Evolutionary conservation across 768 basidiomycete species (phyloP).

Genomic region (Rhodotorula sphaerocarpa): DNA sequence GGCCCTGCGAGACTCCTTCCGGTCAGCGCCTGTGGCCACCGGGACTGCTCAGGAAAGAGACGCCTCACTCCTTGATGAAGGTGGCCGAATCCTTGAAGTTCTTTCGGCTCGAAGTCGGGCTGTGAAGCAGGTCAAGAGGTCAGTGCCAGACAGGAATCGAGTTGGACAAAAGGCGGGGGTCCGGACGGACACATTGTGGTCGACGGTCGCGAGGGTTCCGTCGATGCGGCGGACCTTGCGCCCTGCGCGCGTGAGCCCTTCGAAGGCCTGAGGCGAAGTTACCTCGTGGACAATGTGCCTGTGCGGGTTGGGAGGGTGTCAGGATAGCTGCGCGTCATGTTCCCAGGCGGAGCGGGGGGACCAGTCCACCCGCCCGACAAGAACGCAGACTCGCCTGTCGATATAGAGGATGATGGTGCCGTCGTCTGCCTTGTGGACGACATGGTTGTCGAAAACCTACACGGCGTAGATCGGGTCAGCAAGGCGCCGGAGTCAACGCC

Average conservation of each 20-base stretch:
- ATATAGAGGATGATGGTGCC: slow-evolving; percentile 47
- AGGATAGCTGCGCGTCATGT: no score
- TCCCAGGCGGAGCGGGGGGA: no score
- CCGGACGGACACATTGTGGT: slow-evolving; percentile 49
- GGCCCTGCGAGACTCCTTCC: slow-evolving; percentile 43
- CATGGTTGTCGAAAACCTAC: slow-evolving; percentile 91
- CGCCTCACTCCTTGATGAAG: slow-evolving; percentile 61
- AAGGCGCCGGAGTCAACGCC: background rate
- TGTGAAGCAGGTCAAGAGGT: background rate
- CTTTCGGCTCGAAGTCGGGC: slow-evolving; percentile 35
- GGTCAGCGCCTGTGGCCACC: background rate
- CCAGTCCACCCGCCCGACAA: no score
- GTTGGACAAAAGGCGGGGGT: background rate
- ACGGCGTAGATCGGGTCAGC: background rate
- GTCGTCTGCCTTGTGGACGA: slow-evolving; percentile 51
- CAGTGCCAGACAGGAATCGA: slow-evolving; percentile 51
- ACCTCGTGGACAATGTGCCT: slow-evolving; percentile 72
- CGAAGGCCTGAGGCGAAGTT: slow-evolving; percentile 73
- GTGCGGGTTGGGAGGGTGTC: background rate
- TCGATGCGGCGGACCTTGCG: slow-evolving; percentile 73
- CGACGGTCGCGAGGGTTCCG: slow-evolving; percentile 79
- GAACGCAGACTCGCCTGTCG: slow-evolving; percentile 36
- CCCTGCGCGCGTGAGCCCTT: slow-evolving; percentile 51
- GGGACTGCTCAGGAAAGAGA: background rate
- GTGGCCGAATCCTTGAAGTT: slow-evolving; percentile 59